Percentiles rank a stretch among this genome's conserved stretches.
Conservation (phyloP, 2,329 filamentous ascomycete species). For the Fusarium beomiforme region DNA sequence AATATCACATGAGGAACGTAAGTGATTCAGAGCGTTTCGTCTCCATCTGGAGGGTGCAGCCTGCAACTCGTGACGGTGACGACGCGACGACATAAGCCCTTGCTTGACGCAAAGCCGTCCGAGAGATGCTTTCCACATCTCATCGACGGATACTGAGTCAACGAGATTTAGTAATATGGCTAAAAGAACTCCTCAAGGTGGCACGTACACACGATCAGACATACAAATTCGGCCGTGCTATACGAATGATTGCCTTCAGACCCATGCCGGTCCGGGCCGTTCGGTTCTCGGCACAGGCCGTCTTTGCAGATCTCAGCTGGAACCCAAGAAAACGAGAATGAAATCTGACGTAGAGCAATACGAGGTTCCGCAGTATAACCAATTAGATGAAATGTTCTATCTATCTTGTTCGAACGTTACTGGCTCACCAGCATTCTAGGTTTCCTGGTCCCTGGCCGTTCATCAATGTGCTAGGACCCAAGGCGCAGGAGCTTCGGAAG, state of each 20-base stretch:
- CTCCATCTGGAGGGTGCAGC: no score
- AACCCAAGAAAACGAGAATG: neutral
- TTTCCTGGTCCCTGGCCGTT: rapidly evolving
- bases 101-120: no score
- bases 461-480: no score
- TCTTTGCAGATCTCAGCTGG: neutral
- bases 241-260: no score
- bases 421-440: neutral
- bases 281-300: neutral
- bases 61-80: no score
- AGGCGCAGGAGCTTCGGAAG: neutral
- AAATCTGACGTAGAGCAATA: neutral
- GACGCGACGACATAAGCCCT: neutral
- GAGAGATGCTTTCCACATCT: rapidly evolving
- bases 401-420: no score
- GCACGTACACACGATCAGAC: rapidly evolving
- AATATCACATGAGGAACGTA: no score
- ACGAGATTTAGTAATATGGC: rapidly evolving
- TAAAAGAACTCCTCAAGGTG: rapidly evolving
- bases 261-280: no score
- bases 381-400: neutral
- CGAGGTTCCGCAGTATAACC: neutral
- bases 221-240: rapidly evolving
- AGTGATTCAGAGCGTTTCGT: no score
- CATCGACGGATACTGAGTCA: neutral